These are phyloP conservation scores for Syzygium syzygioides DNA, from an alignment of 441 rosid species.

Conservation along the genomic window DNA sequence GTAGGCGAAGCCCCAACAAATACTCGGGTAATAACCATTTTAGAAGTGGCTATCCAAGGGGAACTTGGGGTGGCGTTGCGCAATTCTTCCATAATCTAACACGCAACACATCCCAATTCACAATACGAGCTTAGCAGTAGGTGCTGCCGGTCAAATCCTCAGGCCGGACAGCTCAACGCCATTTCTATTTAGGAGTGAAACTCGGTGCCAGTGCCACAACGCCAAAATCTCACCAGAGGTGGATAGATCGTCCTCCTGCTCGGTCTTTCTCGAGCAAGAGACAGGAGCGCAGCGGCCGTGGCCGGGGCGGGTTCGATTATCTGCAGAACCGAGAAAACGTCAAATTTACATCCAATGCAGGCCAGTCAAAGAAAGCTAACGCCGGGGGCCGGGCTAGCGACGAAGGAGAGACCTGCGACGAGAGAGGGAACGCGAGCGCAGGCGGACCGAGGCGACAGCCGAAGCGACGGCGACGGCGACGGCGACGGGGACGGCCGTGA, in stretches of 20 bases:
- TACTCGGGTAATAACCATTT: neutral
- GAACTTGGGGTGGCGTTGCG: neutral
- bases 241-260: conserved; percentile 51
- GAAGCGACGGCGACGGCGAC: conserved; percentile 20
- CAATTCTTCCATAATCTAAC: neutral
- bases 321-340: conserved; percentile 22
- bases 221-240: conserved; percentile 30
- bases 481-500: conserved; percentile 13
- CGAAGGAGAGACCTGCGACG: conserved; percentile 23
- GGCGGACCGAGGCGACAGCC: conserved; percentile 27
- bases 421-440: conserved; percentile 18
- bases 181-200: neutral
- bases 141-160: neutral
- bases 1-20: neutral
- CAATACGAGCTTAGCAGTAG: neutral
- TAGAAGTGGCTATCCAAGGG: neutral
- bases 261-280: conserved; percentile 35
- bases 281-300: conserved; percentile 17
- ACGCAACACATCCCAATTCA: neutral
- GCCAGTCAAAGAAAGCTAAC: neutral
- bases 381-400: neutral
- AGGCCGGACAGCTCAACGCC: neutral
- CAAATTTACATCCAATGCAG: neutral
- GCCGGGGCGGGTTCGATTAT: conserved; percentile 17
- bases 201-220: neutral